Percentiles rank a stretch among this genome's conserved stretches.
These are phyloP conservation scores for Mycosphaerella sp. DNA, from an alignment of 2,329 filamentous ascomycete genomes.

Conservation along the genomic window DNA sequence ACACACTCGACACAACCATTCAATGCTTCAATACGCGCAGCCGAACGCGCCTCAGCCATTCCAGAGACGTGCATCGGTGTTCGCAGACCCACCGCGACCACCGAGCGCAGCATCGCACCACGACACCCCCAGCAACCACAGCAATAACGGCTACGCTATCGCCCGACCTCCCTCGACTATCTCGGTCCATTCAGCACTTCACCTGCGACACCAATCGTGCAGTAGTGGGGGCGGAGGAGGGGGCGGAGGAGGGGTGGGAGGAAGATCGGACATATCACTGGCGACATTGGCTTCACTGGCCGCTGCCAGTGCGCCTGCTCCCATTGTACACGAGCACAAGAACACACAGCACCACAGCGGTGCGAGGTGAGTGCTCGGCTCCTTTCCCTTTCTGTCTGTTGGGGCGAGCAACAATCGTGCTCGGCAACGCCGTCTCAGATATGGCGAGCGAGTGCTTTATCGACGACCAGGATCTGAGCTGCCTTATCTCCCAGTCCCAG, in stretches of 20 bases:
- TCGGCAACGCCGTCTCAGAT: too few relatives aligned
- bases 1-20: slow-evolving; percentile 37
- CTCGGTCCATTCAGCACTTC: slow-evolving; percentile 41
- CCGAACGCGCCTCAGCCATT: slow-evolving; percentile 24
- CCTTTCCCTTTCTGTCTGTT: background rate
- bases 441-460: background rate
- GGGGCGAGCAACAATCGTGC: too few relatives aligned
- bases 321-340: background rate
- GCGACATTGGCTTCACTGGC: slow-evolving; percentile 24
- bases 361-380: slow-evolving; percentile 12
- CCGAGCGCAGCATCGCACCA: slow-evolving; percentile 8
- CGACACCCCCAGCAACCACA: slow-evolving; percentile 9
- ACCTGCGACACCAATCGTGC: slow-evolving; percentile 11
- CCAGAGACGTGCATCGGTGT: slow-evolving; percentile 18
- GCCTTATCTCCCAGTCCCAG: background rate
- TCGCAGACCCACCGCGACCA: slow-evolving; percentile 17
- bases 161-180: slow-evolving; percentile 50
- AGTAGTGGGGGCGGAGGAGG: slow-evolving; percentile 1
- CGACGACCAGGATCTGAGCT: background rate
- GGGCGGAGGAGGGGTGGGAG: background rate
- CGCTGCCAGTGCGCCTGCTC: slow-evolving; percentile 23
- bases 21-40: slow-evolving; percentile 44
- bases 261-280: slow-evolving; percentile 31
- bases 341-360: slow-evolving; percentile 7
- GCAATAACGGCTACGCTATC: slow-evolving; percentile 42